Evolutionary conservation across 225 moss, liverwort and hornwort species (phyloP).

Genomic region (Sphagnum contortum): DNA sequence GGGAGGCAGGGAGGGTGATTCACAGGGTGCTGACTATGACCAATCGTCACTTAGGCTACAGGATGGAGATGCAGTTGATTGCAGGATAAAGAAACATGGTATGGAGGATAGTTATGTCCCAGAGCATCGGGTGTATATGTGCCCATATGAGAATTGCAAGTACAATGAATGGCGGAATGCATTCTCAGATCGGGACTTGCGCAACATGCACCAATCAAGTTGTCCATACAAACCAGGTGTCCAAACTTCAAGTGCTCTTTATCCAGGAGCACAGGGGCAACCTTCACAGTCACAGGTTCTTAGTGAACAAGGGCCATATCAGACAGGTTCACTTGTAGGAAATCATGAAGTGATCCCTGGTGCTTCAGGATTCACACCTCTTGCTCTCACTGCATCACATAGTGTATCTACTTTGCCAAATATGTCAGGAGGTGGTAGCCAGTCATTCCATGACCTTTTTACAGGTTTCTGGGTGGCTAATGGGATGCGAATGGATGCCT

Average conservation of each 20-base stretch:
- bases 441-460: slow-evolving; percentile 54
- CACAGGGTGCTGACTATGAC: slow-evolving; percentile 50
- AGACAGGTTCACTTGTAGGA: slow-evolving; percentile 25
- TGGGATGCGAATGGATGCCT: slow-evolving; percentile 39
- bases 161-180: slow-evolving; percentile 66
- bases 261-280: background rate
- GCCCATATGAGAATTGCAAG: slow-evolving; percentile 59
- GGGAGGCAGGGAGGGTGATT: slow-evolving; percentile 36
- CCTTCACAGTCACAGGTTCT: slow-evolving; percentile 22
- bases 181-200: slow-evolving; percentile 53
- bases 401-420: slow-evolving; percentile 33
- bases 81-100: slow-evolving; percentile 41
- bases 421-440: slow-evolving; percentile 30
- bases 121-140: slow-evolving; percentile 61
- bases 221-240: slow-evolving; percentile 43
- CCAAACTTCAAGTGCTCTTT: slow-evolving; percentile 26
- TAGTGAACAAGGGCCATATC: slow-evolving; percentile 28
- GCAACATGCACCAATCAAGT: slow-evolving; percentile 53
- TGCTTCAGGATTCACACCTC: slow-evolving; percentile 13
- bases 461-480: slow-evolving; percentile 39
- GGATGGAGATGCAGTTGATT: slow-evolving; percentile 57
- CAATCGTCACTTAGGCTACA: slow-evolving; percentile 45
- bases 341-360: slow-evolving; percentile 27
- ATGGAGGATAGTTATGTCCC: slow-evolving; percentile 29
- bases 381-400: slow-evolving; percentile 37